Percentiles rank a stretch among this genome's conserved stretches.
These are phyloP conservation scores for Flammula alnicola DNA, from an alignment of 1,284 basidiomycete species.

Conservation along the genomic window DNA sequence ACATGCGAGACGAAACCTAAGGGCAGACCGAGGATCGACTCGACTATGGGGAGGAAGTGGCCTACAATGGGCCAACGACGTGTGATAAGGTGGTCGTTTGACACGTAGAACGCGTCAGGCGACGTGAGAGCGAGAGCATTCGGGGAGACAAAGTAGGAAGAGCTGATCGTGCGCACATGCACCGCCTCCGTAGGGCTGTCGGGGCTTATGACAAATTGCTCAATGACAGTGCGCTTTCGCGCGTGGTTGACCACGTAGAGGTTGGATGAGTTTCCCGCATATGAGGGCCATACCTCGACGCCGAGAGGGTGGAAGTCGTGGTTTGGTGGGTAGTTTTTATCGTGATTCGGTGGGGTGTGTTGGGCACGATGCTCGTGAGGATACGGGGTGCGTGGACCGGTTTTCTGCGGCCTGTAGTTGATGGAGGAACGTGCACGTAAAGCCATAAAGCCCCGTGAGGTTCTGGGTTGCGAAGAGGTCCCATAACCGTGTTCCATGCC, in stretches of 20 bases:
- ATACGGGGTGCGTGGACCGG: conserved; percentile 10
- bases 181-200: conserved; percentile 43
- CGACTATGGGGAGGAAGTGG: conserved; percentile 52
- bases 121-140: conserved; percentile 69
- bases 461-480: conserved; percentile 54
- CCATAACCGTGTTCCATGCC: conserved; percentile 72
- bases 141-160: conserved; percentile 60
- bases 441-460: conserved; percentile 56
- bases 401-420: not conserved
- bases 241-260: conserved; percentile 72
- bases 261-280: conserved; percentile 48
- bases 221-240: conserved; percentile 57
- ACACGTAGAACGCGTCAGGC: conserved; percentile 65
- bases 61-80: conserved; percentile 61
- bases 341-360: conserved; percentile 30
- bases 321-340: conserved; percentile 33
- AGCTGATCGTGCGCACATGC: conserved; percentile 61
- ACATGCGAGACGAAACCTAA: conserved; percentile 64
- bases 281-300: conserved; percentile 46
- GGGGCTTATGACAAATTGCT: conserved; percentile 63
- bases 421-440: conserved; percentile 30
- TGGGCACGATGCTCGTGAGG: conserved; percentile 12
- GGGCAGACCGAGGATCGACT: conserved; percentile 60
- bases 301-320: conserved; percentile 43
- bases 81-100: conserved; percentile 73